A percentile compares a stretch with the other conserved stretches of the same genome.
Evolutionary conservation across 768 basidiomycete species (phyloP).

Genomic region (Nidularia pulvinata): DNA sequence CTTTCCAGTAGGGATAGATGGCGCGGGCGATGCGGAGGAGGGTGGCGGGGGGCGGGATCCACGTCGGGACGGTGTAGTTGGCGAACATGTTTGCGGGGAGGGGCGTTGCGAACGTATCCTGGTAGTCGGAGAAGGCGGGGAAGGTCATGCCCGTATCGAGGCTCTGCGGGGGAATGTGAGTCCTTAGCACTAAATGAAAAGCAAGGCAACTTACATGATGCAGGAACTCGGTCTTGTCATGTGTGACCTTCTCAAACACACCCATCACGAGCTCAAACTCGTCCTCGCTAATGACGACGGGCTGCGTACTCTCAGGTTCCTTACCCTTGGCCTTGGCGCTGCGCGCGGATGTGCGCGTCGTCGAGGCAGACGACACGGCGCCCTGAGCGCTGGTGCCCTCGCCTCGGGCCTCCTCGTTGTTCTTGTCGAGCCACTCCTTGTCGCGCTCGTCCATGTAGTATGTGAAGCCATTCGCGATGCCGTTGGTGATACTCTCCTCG

Average conservation of each 20-base stretch:
- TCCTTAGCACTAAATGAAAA: too few species aligned
- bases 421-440: constrained; percentile 91
- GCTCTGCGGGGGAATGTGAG: constrained; percentile 32
- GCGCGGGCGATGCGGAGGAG: constrained; percentile 70
- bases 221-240: constrained; percentile 87
- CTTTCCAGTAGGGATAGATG: constrained; percentile 90
- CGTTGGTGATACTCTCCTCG: constrained; percentile 68
- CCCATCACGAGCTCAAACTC: constrained; percentile 97
- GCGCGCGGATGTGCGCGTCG: constrained; percentile 55
- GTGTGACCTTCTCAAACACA: constrained; percentile 87
- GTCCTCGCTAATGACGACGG: constrained; percentile 80
- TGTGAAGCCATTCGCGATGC: constrained; percentile 73
- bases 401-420: constrained; percentile 83
- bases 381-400: constrained; percentile 85
- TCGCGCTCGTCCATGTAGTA: constrained; percentile 98
- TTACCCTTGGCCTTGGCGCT: constrained; percentile 86
- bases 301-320: constrained; percentile 68
- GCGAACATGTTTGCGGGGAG: constrained; percentile 69
- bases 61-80: constrained; percentile 62
- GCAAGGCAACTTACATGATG: constrained; percentile 62
- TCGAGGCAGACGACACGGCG: constrained; percentile 47
- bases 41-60: constrained; percentile 62
- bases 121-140: constrained; percentile 74
- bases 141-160: constrained; percentile 69
- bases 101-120: constrained; percentile 61